A percentile compares a stretch with the other conserved stretches of the same genome.
These are phyloP conservation scores for Vitis hybrid DNA, from an alignment of 177 flowering plant genomes.

Conservation along the genomic window DNA sequence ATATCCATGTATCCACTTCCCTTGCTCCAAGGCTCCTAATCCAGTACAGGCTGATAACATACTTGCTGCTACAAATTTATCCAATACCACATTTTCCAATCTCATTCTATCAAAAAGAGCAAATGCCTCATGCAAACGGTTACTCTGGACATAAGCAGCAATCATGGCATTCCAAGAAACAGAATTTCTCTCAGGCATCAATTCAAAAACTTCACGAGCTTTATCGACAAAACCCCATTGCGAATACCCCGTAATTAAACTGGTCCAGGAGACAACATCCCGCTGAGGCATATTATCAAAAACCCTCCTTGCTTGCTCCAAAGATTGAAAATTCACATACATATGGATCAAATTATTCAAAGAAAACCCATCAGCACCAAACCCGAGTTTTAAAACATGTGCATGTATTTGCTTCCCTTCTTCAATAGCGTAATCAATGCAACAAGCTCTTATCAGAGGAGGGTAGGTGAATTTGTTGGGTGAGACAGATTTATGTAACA, in stretches of 20 bases:
- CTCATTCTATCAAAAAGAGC: constrained; percentile 56
- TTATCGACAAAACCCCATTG: constrained; percentile 42
- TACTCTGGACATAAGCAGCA: constrained; percentile 64
- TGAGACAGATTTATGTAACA: neutral
- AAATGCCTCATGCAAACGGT: constrained; percentile 53
- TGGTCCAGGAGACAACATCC: constrained; percentile 77
- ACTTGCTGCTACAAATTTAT: constrained; percentile 48
- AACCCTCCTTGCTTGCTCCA: constrained; percentile 38
- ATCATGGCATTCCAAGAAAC: constrained; percentile 78
- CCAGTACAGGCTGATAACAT: constrained; percentile 71
- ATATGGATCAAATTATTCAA: constrained; percentile 56
- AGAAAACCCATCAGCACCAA: constrained; percentile 36
- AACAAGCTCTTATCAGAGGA: constrained; percentile 1
- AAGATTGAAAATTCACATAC: constrained; percentile 32
- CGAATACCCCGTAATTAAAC: constrained; percentile 63
- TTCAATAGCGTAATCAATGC: neutral
- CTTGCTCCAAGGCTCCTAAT: constrained; percentile 54
- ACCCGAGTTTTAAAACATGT: neutral
- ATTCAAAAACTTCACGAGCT: constrained; percentile 49
- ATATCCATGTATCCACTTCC: constrained; percentile 42
- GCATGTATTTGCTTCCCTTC: neutral
- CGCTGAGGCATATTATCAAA: constrained; percentile 46
- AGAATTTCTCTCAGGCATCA: constrained; percentile 61
- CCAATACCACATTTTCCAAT: constrained; percentile 29
- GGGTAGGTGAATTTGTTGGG: constrained; percentile 4